These are phyloP conservation scores for Boletales sp. DNA, from an alignment of 768 basidiomycete species.

Conservation along the genomic window DNA sequence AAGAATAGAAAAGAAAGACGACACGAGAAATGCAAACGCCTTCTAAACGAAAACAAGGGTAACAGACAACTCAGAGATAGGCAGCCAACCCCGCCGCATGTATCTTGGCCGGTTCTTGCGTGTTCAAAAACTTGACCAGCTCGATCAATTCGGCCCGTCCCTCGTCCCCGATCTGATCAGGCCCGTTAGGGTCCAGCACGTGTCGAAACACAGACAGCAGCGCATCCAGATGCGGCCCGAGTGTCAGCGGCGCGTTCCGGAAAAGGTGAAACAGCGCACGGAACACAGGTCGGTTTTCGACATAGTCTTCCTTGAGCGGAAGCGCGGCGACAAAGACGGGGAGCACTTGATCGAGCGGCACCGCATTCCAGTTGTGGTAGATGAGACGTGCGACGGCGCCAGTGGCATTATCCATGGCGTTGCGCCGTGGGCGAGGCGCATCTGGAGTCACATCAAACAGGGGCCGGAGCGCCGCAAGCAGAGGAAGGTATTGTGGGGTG, in stretches of 20 bases:
- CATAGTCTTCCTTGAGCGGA: conserved; percentile 82
- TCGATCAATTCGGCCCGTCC: conserved; percentile 71
- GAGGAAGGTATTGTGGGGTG: conserved; percentile 69
- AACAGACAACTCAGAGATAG: conserved; percentile 38
- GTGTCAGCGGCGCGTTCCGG: conserved; percentile 63
- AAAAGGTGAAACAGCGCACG: conserved; percentile 86
- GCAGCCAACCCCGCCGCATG: conserved; percentile 70
- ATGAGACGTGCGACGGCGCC: conserved; percentile 91
- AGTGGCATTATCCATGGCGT: conserved; percentile 95
- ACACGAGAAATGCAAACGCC: too few species aligned
- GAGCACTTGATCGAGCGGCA: conserved; percentile 90
- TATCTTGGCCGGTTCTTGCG: conserved; percentile 73
- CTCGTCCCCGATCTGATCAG: conserved; percentile 80
- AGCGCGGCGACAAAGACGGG: conserved; percentile 79
- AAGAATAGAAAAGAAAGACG: too few species aligned
- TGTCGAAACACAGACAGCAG: conserved; percentile 76
- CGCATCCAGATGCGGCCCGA: conserved; percentile 74
- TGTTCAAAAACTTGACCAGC: conserved; percentile 68
- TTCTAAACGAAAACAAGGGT: too few species aligned
- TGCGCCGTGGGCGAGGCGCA: conserved; percentile 62
- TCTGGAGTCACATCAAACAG: conserved; percentile 69
- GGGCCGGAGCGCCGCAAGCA: conserved; percentile 78
- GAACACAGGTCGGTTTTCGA: conserved; percentile 91
- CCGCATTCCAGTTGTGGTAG: conserved; percentile 65
- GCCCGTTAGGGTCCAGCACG: conserved; percentile 71